Percentiles rank a stretch among this genome's conserved stretches.
Evolutionary conservation across 768 basidiomycete genomes (phyloP).

Genomic region (Albatrellus ellisii): DNA sequence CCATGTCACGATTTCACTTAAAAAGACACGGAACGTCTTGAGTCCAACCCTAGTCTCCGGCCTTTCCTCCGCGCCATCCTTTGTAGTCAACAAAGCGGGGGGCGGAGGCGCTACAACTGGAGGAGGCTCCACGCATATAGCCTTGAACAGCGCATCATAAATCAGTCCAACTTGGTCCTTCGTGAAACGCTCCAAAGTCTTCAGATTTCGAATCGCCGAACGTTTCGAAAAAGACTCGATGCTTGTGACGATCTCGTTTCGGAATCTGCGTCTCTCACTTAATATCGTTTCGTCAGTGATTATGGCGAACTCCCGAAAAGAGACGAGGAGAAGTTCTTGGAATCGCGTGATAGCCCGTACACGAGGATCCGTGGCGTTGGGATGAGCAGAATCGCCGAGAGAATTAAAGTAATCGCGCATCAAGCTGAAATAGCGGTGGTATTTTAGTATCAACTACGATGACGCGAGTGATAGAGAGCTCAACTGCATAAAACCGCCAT

Average conservation of each 20-base stretch:
- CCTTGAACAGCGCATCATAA: conserved; percentile 87
- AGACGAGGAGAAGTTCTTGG: conserved; percentile 92
- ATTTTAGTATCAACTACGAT: not conserved
- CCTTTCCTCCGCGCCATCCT: conserved; percentile 50
- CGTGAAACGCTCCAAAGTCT: conserved; percentile 61
- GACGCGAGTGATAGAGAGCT: not conserved
- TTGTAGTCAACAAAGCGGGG: conserved; percentile 39
- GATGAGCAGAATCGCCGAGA: conserved; percentile 89
- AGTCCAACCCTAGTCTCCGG: conserved; percentile 85
- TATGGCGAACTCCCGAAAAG: conserved; percentile 94
- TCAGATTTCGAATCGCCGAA: conserved; percentile 78
- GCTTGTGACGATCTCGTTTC: conserved; percentile 81
- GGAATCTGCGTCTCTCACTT: conserved; percentile 72
- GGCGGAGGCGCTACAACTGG: conserved; percentile 32
- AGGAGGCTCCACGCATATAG: conserved; percentile 66
- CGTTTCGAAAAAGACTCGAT: conserved; percentile 94
- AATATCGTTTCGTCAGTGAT: conserved; percentile 94
- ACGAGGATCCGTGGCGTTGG: conserved; percentile 75
- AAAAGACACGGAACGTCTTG: conserved; percentile 75
- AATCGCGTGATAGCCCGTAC: conserved; percentile 91
- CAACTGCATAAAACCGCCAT: conserved; percentile 92
- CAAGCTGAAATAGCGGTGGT: conserved; percentile 35
- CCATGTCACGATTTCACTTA: conserved; percentile 93
- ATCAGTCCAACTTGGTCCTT: conserved; percentile 82
- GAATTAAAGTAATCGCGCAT: conserved; percentile 95